Evolutionary conservation across 148 eudicot species (phyloP).

Genomic region (Rhododendron ovatum): DNA sequence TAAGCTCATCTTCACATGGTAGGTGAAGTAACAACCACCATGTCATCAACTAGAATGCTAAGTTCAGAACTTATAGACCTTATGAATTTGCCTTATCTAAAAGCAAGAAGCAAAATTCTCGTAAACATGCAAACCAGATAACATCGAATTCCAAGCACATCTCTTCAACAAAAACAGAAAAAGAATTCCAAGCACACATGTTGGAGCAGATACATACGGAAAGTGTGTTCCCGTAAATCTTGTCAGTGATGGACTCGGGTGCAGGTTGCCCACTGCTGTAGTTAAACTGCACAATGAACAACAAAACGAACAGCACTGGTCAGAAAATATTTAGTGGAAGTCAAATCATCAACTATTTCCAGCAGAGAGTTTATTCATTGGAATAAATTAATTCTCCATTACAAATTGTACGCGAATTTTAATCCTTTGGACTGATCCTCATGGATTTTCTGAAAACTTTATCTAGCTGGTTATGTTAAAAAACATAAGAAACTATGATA

Average conservation of each 20-base stretch:
- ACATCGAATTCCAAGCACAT: not conserved
- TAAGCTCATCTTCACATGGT: not conserved
- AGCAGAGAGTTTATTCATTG: not conserved
- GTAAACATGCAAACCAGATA: not conserved
- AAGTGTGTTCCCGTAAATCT: slow-evolving; percentile 96
- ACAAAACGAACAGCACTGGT: slow-evolving; percentile 9
- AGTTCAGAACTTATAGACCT: not conserved
- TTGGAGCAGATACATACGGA: slow-evolving; percentile 52
- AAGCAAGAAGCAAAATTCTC: not conserved
- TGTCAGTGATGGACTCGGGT: slow-evolving; percentile 96
- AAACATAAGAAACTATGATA: not conserved
- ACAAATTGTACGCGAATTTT: not conserved
- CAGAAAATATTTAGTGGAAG: slow-evolving; percentile 4
- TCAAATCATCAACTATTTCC: not conserved
- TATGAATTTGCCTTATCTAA: not conserved
- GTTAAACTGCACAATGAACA: slow-evolving; percentile 65
- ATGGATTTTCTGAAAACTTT: not conserved
- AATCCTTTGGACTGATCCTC: not conserved
- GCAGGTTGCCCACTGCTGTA: slow-evolving; percentile 99
- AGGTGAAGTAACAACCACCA: not conserved
- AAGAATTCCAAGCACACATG: slow-evolving; percentile 1
- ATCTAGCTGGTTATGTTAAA: not conserved
- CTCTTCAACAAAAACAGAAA: not conserved
- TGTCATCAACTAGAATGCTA: too few species aligned
- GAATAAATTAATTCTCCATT: not conserved